Percentiles rank a stretch among this genome's conserved stretches.
These are phyloP conservation scores for Aureobasidium uvarum DNA, from an alignment of 2,329 filamentous ascomycete species.

Conservation along the genomic window DNA sequence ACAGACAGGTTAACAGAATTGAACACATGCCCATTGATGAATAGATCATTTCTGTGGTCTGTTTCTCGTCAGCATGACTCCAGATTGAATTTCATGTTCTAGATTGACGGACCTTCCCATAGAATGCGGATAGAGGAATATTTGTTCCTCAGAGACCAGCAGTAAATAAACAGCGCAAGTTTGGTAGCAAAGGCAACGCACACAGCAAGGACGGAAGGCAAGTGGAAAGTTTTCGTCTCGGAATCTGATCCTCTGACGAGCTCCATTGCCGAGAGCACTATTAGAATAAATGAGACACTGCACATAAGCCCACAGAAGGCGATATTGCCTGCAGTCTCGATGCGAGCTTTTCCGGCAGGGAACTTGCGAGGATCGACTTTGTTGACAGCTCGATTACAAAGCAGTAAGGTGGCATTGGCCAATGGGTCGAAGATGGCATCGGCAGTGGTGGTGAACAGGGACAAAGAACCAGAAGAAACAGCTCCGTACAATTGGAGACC, in stretches of 20 bases:
- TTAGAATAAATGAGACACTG: slow-evolving; percentile 84
- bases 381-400: slow-evolving; percentile 84
- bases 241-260: slow-evolving; percentile 55
- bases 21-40: slow-evolving; percentile 69
- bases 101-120: slow-evolving; percentile 59
- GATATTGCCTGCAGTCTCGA: slow-evolving; percentile 95
- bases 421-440: slow-evolving; percentile 92
- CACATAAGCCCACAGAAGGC: slow-evolving; percentile 97
- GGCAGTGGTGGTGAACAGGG: slow-evolving; percentile 96
- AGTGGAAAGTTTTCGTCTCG: slow-evolving; percentile 59
- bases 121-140: slow-evolving; percentile 90
- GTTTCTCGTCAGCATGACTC: neutral
- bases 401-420: slow-evolving; percentile 81
- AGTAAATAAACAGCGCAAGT: slow-evolving; percentile 80
- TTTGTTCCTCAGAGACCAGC: slow-evolving; percentile 83
- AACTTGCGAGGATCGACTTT: slow-evolving; percentile 83
- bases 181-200: slow-evolving; percentile 82
- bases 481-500: slow-evolving; percentile 86
- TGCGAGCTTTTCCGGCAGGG: slow-evolving; percentile 86
- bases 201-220: slow-evolving; percentile 83
- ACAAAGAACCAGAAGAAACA: slow-evolving; percentile 81
- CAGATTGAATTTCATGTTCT: no score
- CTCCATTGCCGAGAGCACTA: slow-evolving; percentile 78
- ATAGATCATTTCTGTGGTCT: slow-evolving; percentile 94
- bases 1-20: no score